phyloP scores from a whole-genome alignment of 129 eudicot genomes.

The Gnaphalium uliginosum region DNA sequence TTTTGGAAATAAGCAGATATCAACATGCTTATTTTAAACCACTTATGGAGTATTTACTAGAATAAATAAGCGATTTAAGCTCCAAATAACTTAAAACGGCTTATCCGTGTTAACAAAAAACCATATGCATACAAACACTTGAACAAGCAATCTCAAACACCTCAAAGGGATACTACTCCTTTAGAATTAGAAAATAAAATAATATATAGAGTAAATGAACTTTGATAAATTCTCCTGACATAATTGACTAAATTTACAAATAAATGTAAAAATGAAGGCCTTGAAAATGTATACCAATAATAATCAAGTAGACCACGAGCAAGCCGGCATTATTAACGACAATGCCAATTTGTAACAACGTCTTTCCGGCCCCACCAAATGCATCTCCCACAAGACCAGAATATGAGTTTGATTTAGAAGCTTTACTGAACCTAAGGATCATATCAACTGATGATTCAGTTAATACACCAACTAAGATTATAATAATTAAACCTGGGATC shows the following conservation, averaged over 20 bases:
- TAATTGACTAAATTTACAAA: background rate
- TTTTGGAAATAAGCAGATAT: background rate
- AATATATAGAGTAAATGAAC: background rate
- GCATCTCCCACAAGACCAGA: constrained; percentile 68
- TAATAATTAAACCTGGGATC: constrained; percentile 61
- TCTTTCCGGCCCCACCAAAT: constrained; percentile 61
- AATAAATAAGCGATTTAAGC: background rate
- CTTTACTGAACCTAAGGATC: constrained; percentile 67
- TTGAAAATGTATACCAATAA: constrained; percentile 27
- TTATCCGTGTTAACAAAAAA: background rate
- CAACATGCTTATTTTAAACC: background rate
- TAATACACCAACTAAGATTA: constrained; percentile 54
- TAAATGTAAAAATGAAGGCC: background rate
- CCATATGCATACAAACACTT: background rate
- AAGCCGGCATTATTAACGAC: constrained; percentile 64
- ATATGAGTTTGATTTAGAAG: constrained; percentile 61
- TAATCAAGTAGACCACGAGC: constrained; percentile 86
- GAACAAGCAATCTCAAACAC: background rate
- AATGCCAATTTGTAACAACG: constrained; percentile 56
- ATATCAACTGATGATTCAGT: constrained; percentile 76
- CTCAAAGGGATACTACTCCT: background rate
- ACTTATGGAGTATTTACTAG: background rate
- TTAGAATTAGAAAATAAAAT: too few species aligned
- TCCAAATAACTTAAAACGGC: background rate
- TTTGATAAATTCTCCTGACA: background rate